Evolutionary conservation across 129 eudicot genomes (phyloP), one percentile per base, ranked within the genome.

Genomic region (Scalesia atractyloides): DNA sequence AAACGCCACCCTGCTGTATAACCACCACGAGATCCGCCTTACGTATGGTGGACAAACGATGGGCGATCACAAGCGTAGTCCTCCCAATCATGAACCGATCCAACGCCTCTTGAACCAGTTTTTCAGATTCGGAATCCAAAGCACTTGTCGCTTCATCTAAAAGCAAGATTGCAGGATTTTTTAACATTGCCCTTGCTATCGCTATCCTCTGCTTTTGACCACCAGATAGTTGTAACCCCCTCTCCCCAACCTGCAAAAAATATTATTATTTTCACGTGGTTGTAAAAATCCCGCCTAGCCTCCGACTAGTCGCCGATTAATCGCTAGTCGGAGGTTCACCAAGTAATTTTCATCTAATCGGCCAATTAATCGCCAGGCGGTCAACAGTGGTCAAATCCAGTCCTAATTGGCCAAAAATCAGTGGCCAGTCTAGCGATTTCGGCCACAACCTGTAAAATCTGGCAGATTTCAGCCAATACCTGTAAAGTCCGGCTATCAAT

Each of bases 201-300:
- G 98, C 98, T 43, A 93, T 89, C 68, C 98, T 89, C 80, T 93
- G 98, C 78, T 93, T 93, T 68, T 93, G 98, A 26, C 98, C 98
- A 39, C 98, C 98, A 0, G 98, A 93, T 60, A 93, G 84, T 70
- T 93, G 98, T 73, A 89, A 65, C 7, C 98, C 98, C 70, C 98
- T 93, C 69, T 93, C 98, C 37, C 98, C 98, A 30, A 89, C 98
- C 98, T 93, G 82, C 44, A 50, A 59, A 50, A 56, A 18, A 59
- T 30, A 56, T 30, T 30, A 30, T 30, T 30, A 30, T 30, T 30
- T 30, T 30, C 34, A 30, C 5, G 3, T 30, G 34, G 5, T 30
- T 30, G 34, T 30, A 30, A 30, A 30, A 2, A 1, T 30, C 34
- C 3, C 30, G 30, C 30, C 30, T 24, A 24, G 30, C 30, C 30